Conservation (phyloP, 805 yeast genomes). For the Barnettozyma populi region DNA sequence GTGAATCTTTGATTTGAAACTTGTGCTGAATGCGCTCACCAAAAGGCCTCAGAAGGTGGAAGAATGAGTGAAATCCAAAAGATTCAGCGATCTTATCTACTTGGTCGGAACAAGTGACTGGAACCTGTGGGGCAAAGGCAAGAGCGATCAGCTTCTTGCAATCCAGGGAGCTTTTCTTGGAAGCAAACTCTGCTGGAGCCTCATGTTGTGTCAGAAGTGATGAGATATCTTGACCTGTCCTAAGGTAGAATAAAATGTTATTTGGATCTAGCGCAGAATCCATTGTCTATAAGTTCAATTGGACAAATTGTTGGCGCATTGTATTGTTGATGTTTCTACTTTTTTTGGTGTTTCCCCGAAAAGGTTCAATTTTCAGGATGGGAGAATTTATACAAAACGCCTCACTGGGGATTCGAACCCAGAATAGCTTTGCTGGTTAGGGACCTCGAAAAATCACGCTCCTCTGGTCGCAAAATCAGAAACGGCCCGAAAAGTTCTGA, state of each 20-base stretch:
- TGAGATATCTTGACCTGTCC: constrained; percentile 14
- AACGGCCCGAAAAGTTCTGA: neutral
- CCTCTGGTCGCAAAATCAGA: neutral
- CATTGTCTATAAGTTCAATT: constrained; percentile 7
- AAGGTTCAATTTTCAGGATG: too few relatives aligned
- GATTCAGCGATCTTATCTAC: constrained; percentile 40
- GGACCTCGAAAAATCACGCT: neutral
- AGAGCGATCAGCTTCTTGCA: constrained; percentile 28
- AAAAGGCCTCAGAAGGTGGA: constrained; percentile 47
- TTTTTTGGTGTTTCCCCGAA: neutral
- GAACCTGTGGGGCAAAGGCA: constrained; percentile 47
- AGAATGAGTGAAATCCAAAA: constrained; percentile 37
- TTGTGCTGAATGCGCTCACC: constrained; percentile 48
- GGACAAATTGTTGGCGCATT: neutral
- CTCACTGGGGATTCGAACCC: neutral
- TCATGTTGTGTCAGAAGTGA: constrained; percentile 10
- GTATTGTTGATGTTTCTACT: neutral
- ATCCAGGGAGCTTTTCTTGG: constrained; percentile 20
- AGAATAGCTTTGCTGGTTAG: neutral
- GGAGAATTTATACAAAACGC: too few relatives aligned
- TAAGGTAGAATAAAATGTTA: constrained; percentile 18
- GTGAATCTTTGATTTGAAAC: constrained; percentile 47
- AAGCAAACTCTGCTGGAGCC: constrained; percentile 3
- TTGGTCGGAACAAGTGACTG: constrained; percentile 42
- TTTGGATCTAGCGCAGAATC: constrained; percentile 12